Percentiles rank a stretch among this genome's conserved stretches.
Evolutionary conservation across 2,329 filamentous ascomycete genomes (phyloP).

Genomic region (Cladosporium velox): DNA sequence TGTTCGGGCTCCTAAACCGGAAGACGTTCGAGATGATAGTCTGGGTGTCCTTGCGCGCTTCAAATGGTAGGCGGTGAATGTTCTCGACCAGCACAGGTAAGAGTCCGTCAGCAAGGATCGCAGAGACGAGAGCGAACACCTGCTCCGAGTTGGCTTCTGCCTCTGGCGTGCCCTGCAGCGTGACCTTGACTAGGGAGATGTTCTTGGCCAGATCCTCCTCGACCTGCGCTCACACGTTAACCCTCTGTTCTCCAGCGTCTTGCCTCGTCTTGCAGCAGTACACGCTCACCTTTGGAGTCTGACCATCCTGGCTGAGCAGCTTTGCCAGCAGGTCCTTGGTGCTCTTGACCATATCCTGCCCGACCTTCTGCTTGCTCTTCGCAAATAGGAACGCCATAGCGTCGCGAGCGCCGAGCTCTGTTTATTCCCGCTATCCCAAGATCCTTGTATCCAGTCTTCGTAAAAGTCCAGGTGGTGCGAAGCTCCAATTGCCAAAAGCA

Average conservation of each 20-base stretch:
- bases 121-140: conserved; percentile 80
- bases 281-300: conserved; percentile 55
- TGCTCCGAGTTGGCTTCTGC: conserved; percentile 83
- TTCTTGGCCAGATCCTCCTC: conserved; percentile 85
- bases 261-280: conserved; percentile 3
- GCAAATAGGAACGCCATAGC: conserved; percentile 72
- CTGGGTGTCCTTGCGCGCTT: conserved; percentile 92
- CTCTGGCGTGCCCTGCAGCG: conserved; percentile 92
- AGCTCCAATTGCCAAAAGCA: background rate
- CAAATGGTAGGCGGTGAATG: conserved; percentile 86
- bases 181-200: conserved; percentile 85
- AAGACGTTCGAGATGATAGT: conserved; percentile 95
- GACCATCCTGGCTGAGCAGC: conserved; percentile 55
- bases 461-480: background rate
- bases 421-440: background rate
- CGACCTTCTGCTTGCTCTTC: conserved; percentile 61
- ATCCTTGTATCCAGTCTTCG: background rate
- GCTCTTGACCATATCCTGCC: conserved; percentile 62
- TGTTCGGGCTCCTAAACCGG: conserved; percentile 73
- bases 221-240: conserved; percentile 53
- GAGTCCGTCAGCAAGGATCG: conserved; percentile 85
- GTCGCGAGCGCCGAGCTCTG: conserved; percentile 23
- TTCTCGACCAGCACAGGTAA: conserved; percentile 80
- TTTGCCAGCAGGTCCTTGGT: conserved; percentile 65
- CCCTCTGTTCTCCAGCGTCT: background rate